Evolutionary conservation across 345 rosid genomes (phyloP), one percentile per base, ranked within the genome.

Genomic region (Theobroma cacao): DNA sequence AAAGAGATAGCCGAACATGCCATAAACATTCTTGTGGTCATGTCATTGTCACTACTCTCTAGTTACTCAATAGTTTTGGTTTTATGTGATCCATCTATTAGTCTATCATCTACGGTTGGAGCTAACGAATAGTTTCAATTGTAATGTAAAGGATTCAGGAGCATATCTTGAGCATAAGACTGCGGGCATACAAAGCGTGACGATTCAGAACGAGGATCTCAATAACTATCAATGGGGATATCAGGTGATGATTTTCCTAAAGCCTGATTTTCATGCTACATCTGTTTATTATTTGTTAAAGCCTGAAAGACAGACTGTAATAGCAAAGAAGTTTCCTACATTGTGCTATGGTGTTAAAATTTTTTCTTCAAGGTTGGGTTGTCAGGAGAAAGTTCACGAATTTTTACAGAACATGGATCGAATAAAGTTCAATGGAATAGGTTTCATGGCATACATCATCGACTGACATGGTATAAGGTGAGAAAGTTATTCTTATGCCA

Each of bases 381-480:
- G 64, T 10, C 72, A 2, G 93, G 95, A 75, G 91, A 91, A 81
- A 78, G 26, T 18, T 63, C 72, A 71, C 80, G 81, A 41, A 82
- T 88, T 38, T 91, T 84, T 83, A 71, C 71, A 4, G 79, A 78
- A 0, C 48, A 33, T 30, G 81, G 86, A 67, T 62, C 82, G 20
- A 73, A 11, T 15, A 69, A 68, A 62, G 86, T 86, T 53, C 80
- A 18, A 43, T 89, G 94, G 94, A 67, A 70, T 7, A 74, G 24
- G 10, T 75, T 81, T 52, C 67, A 75, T 45, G 81, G 63, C 30
- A 12, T 34, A 31, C 75, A 30, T 48, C 84, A 59, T 72, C 82
- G 75, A 24, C 87, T 84, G 38, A 84, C 75, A 62, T 91, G 94
- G 94, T 89, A 89, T 72, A 91, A 88, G 94, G 94, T 91, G 82